Evolutionary conservation across 2,329 filamentous ascomycete genomes (phyloP).

Genomic region (Nakataea oryzae): DNA sequence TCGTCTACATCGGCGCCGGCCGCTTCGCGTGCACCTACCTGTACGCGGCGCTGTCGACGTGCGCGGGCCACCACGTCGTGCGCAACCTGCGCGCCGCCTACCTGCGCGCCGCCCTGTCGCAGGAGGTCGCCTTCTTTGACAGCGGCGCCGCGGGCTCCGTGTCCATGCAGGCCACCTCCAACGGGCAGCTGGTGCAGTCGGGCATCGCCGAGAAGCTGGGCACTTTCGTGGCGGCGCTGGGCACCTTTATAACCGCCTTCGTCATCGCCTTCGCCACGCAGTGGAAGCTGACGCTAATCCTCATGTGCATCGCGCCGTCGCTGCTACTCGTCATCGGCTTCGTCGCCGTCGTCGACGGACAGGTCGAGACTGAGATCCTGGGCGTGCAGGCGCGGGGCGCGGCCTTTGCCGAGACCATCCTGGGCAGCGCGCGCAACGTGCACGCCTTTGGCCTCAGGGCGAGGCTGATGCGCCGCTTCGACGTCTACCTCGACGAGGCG

Average conservation of each 20-base stretch:
- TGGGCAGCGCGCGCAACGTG: slow-evolving; percentile 36
- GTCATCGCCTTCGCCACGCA: slow-evolving; percentile 16
- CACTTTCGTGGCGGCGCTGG: slow-evolving; percentile 13
- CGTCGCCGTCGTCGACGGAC: slow-evolving; percentile 16
- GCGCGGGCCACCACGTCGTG: slow-evolving; percentile 39
- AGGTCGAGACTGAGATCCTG: slow-evolving; percentile 1
- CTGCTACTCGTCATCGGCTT: slow-evolving; percentile 1
- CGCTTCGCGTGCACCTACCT: slow-evolving; percentile 40
- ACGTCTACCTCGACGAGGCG: slow-evolving; percentile 28
- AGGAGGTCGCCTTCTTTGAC: slow-evolving; percentile 41
- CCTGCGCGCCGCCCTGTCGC: slow-evolving; percentile 35
- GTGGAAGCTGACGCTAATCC: slow-evolving; percentile 19
- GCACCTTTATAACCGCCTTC: slow-evolving; percentile 16
- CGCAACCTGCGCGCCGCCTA: slow-evolving; percentile 37
- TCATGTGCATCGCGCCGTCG: slow-evolving; percentile 1
- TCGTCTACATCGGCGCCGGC: slow-evolving; percentile 46
- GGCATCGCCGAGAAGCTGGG: slow-evolving; percentile 15
- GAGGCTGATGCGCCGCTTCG: slow-evolving; percentile 28
- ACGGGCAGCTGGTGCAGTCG: slow-evolving; percentile 17
- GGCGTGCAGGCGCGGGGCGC: slow-evolving; percentile 20
- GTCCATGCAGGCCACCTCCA: slow-evolving; percentile 22
- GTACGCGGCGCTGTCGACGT: slow-evolving; percentile 31
- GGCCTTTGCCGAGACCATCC: slow-evolving; percentile 35
- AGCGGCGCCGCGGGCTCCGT: slow-evolving; percentile 28
- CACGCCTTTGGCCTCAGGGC: slow-evolving; percentile 30